Base-by-base conservation (phyloP, 257 asterid species). In the Scutellaria baicalensis region DNA sequence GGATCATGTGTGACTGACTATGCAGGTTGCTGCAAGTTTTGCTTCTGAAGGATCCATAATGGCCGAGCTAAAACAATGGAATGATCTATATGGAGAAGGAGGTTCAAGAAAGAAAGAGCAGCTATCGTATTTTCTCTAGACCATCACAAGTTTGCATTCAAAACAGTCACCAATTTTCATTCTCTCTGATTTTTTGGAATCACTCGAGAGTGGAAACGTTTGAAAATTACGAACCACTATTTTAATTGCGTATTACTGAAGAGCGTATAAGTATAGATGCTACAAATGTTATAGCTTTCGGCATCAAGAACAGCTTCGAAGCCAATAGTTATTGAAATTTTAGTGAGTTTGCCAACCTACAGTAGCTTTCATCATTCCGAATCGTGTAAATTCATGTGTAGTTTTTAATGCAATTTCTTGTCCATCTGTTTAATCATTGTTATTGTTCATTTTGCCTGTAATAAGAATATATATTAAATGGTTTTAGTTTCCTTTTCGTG, bases 21-120 rank as follows among this genome's bases (percentile, higher is more conserved):
- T 86, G 75, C 82, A 92, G 98, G 92, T 92, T 81, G 94, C 96
- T 71, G 94, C 98, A 0, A 92, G 98, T 84, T 92, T 92, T 80
- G 87, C 98, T 76, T 81, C 95, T 0, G 98, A 85, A 76, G 98
- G 98, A 65, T 78, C 93, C 20, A 27, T 89, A 74, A 92, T 92
- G 98, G 79, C 74, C 0, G 96, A 92, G 87, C 88, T 92, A 54
- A 88, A 89, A 86, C 93, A 86, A 69, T 90, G 97, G 97, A 90
- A 90, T 45, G 97, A 88, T 13, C 83, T 86, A 6, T 88, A 88
- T 23, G 97, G 97, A 52, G 97, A 90, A 82, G 95, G 97, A 0
- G 97, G 95, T 63, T 84, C 95, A 42, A 84, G 97, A 76, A 90
- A 88, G 81, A 88, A 82, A 74, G 80, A 88, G 73, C 96, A 89